Evolutionary conservation across 257 asterid genomes (phyloP).

Genomic region (Solanum arcanum): DNA sequence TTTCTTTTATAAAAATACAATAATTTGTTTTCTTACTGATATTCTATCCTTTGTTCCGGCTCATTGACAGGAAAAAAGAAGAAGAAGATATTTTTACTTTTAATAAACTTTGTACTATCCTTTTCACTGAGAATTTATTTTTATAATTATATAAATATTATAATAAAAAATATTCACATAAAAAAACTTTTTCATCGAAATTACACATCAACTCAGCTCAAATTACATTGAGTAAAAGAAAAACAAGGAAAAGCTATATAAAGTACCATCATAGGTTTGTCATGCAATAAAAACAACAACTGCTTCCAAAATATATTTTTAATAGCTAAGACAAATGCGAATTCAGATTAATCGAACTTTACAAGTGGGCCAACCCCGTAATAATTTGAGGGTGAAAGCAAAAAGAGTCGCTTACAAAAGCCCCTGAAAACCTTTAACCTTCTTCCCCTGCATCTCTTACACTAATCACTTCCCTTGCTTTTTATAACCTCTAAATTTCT

Average conservation of each 20-base stretch:
- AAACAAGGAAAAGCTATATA: too few species aligned
- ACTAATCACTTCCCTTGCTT: neutral
- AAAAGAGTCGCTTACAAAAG: slow-evolving; percentile 36
- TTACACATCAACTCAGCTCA: neutral
- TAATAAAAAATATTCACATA: too few species aligned
- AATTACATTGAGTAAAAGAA: neutral
- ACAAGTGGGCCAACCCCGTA: slow-evolving; percentile 25
- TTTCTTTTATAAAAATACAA: neutral
- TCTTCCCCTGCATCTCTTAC: neutral
- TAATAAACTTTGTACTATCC: neutral
- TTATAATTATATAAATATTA: neutral
- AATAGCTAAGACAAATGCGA: accelerated
- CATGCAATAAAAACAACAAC: too few species aligned
- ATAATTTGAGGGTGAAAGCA: slow-evolving; percentile 45
- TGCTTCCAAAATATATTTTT: too few species aligned
- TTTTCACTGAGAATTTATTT: neutral
- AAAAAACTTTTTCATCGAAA: too few species aligned
- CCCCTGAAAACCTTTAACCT: slow-evolving; percentile 11
- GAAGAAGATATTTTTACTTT: neutral
- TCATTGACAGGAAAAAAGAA: neutral
- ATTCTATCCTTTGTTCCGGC: neutral
- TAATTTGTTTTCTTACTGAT: neutral
- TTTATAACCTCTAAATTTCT: neutral
- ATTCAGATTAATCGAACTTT: neutral
- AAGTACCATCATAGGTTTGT: too few species aligned